These are phyloP conservation scores for Plectosphaerella sp. DNA, from an alignment of 2,329 filamentous ascomycete genomes.

Conservation along the genomic window DNA sequence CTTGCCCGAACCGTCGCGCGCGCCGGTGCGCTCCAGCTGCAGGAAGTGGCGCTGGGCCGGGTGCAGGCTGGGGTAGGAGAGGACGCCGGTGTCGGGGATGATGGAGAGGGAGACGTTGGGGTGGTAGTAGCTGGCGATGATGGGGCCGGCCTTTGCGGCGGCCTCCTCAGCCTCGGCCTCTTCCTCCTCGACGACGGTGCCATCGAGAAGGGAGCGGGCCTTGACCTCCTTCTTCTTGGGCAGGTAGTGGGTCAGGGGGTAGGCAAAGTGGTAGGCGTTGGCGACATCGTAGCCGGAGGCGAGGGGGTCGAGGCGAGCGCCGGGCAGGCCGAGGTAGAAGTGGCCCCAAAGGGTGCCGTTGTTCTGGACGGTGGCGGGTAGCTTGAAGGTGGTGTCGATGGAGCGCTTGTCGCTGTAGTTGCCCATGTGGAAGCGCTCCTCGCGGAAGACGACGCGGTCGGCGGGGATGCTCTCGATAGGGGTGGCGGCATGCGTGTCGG, in stretches of 20 bases:
- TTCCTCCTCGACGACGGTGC: slow-evolving; percentile 28
- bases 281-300: slow-evolving; percentile 66
- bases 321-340: slow-evolving; percentile 79
- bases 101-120: slow-evolving; percentile 89
- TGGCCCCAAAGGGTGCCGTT: slow-evolving; percentile 95
- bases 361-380: slow-evolving; percentile 77
- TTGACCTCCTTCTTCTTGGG: slow-evolving; percentile 87
- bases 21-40: slow-evolving; percentile 72
- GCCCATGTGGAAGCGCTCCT: slow-evolving; percentile 74
- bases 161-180: slow-evolving; percentile 49
- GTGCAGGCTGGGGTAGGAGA: slow-evolving; percentile 62
- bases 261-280: slow-evolving; percentile 77
- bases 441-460: slow-evolving; percentile 70
- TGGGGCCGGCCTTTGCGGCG: slow-evolving; percentile 56
- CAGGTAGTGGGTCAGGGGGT: slow-evolving; percentile 84
- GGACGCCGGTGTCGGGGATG: slow-evolving; percentile 72
- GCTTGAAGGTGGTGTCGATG: slow-evolving; percentile 70
- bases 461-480: slow-evolving; percentile 61
- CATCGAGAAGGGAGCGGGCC: slow-evolving; percentile 78
- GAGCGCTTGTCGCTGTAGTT: slow-evolving; percentile 76
- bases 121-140: slow-evolving; percentile 85
- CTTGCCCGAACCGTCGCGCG: slow-evolving; percentile 77
- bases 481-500: slow-evolving; percentile 65
- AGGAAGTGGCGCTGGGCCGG: slow-evolving; percentile 75
- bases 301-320: slow-evolving; percentile 71